Percentiles rank a stretch among this genome's conserved stretches.
phyloP scores from a whole-genome alignment of 176 grass and related monocot species.

The Aegilops sharonensis region DNA sequence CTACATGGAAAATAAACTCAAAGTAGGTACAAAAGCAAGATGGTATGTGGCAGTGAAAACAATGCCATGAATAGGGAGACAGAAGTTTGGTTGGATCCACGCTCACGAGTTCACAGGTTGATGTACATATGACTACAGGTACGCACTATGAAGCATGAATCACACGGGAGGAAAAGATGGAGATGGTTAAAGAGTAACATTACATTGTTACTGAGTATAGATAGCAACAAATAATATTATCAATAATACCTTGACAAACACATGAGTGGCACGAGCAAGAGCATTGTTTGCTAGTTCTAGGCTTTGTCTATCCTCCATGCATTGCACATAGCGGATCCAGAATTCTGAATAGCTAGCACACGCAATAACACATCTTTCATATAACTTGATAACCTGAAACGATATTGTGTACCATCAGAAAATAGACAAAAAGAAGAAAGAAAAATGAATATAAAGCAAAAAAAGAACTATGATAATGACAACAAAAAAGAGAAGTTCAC shows the following conservation, averaged over 20 bases:
- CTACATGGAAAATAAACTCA: neutral
- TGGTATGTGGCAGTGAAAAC: neutral
- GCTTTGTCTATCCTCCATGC: slow-evolving; percentile 84
- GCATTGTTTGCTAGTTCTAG: slow-evolving; percentile 97
- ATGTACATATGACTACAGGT: neutral
- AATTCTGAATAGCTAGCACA: slow-evolving; percentile 97
- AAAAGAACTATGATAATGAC: slow-evolving; percentile 52
- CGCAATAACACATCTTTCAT: slow-evolving; percentile 94
- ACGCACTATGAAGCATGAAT: neutral
- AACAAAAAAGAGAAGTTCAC: slow-evolving; percentile 77
- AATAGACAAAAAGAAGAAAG: neutral
- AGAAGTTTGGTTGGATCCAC: neutral
- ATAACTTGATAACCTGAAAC: slow-evolving; percentile 99
- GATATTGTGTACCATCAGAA: slow-evolving; percentile 41
- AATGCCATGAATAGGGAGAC: neutral
- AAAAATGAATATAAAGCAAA: slow-evolving; percentile 27
- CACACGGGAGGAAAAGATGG: neutral
- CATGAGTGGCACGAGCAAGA: slow-evolving; percentile 88
- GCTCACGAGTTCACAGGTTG: neutral
- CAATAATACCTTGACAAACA: slow-evolving; percentile 91
- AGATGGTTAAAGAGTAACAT: neutral
- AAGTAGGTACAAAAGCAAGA: neutral
- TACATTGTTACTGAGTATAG: neutral
- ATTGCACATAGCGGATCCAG: slow-evolving; percentile 95
- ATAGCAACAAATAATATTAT: neutral